Percentiles rank a stretch among this genome's conserved stretches.
These are phyloP conservation scores for Adenanthera pavonina DNA, from an alignment of 306 rosid genomes.

Conservation along the genomic window DNA sequence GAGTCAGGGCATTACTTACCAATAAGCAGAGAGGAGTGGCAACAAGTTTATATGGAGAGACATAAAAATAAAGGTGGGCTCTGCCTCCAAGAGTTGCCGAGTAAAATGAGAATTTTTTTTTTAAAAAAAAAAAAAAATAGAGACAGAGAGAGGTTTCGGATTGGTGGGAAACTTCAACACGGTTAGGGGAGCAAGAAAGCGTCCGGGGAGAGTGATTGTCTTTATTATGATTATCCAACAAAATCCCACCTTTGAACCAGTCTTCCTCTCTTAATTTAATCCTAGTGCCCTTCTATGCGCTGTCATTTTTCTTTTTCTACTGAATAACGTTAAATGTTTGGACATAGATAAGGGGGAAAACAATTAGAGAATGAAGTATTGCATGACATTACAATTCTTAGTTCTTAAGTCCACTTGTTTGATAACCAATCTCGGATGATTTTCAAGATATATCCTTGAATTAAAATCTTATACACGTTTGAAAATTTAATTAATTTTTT, in stretches of 20 bases:
- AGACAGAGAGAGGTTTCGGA: not conserved
- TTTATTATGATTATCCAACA: not conserved
- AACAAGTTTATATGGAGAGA: not conserved
- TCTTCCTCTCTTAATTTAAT: not conserved
- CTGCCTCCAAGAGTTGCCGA: constrained; percentile 17
- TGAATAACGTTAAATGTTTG: not conserved
- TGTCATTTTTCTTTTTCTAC: not conserved
- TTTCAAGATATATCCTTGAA: too few relatives aligned
- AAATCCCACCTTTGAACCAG: not conserved
- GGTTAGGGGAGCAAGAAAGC: constrained; percentile 47
- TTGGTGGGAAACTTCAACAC: constrained; percentile 53
- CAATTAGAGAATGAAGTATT: not conserved
- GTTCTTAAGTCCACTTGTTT: not conserved
- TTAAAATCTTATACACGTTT: too few relatives aligned
- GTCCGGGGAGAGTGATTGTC: not conserved
- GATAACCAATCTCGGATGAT: not conserved
- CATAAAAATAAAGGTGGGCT: not conserved
- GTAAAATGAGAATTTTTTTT: constrained; percentile 50
- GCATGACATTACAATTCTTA: not conserved
- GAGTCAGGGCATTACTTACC: not conserved
- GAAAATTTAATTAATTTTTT: too few relatives aligned
- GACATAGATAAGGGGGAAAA: not conserved
- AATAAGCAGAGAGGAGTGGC: not conserved
- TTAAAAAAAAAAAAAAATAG: too few relatives aligned
- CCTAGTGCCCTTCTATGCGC: not conserved